phyloP scores from a whole-genome alignment of 192 early-diverging fungal genomes.

The Podila clonocystis region DNA sequence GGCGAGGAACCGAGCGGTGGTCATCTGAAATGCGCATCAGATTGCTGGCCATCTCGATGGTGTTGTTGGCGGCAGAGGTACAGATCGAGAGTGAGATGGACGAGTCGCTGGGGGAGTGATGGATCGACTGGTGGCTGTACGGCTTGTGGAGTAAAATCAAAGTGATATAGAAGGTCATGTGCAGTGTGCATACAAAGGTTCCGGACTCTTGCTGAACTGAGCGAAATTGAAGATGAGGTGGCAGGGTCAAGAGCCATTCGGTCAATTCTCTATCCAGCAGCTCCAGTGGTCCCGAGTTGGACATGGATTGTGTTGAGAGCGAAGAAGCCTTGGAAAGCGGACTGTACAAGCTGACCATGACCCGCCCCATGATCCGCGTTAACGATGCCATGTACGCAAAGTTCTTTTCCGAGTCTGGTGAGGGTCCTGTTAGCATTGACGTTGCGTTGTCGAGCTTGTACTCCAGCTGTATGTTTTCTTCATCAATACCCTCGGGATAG shows the following conservation, averaged over 20 bases:
- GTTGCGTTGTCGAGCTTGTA: slow-evolving; percentile 28
- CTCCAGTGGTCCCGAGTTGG: slow-evolving; percentile 54
- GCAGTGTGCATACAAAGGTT: slow-evolving; percentile 50
- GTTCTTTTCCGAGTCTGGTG: slow-evolving; percentile 39
- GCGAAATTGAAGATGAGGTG: slow-evolving; percentile 61
- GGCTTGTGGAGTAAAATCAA: slow-evolving; percentile 66
- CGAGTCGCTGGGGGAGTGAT: slow-evolving; percentile 18
- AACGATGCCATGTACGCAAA: slow-evolving; percentile 52
- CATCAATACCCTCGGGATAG: slow-evolving; percentile 58
- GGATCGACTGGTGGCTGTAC: slow-evolving; percentile 48
- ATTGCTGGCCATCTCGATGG: slow-evolving; percentile 51
- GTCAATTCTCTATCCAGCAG: slow-evolving; percentile 56
- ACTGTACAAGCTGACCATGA: slow-evolving; percentile 51
- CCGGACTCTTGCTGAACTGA: slow-evolving; percentile 49
- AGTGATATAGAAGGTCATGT: slow-evolving; percentile 63
- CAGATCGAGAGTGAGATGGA: slow-evolving; percentile 50
- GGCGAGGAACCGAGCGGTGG: slow-evolving; percentile 22
- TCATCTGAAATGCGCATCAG: slow-evolving; percentile 40
- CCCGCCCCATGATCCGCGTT: slow-evolving; percentile 46
- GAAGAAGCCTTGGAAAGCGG: slow-evolving; percentile 35
- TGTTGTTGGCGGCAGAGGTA: slow-evolving; percentile 52
- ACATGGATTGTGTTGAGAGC: slow-evolving; percentile 31
- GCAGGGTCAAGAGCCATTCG: slow-evolving; percentile 58
- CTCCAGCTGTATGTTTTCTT: slow-evolving; percentile 41
- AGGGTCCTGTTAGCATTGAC: slow-evolving; percentile 25